Base-by-base conservation (phyloP, 176 grass and related monocot genomes). In the Saccharum officinarum region DNA sequence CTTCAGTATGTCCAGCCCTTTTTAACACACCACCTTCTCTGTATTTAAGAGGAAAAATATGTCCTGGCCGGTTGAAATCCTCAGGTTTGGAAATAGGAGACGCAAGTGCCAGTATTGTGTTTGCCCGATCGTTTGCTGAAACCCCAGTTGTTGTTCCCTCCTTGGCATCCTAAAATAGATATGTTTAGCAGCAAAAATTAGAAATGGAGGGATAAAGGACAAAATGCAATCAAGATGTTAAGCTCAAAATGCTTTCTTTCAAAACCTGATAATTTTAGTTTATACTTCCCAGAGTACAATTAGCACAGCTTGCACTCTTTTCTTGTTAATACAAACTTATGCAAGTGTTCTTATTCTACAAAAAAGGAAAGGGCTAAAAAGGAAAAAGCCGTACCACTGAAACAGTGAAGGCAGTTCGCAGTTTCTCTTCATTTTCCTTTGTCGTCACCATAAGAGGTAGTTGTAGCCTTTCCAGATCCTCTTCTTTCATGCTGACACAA, bases 401-500 rank as follows among this genome's bases (percentile, higher is more conserved):
- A 75, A 98, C 89, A 80, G 95, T 98, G 87, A 98, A 98, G 71
- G 95, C 89, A 49, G 92, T 95, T 36, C 76, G 67, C 23, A 98
- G 78, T 80, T 93, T 98, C 72, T 98, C 92, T 86, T 98, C 95
- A 86, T 98, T 98, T 90, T 98, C 92, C 86, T 95, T 98, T 45
- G 88, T 62, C 3, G 89, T 85, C 62, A 98, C 95, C 95, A 95
- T 98, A 16, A 89, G 91, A 82, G 95, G 95, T 75, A 95, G 92
- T 37, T 95, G 66, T 74, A 98, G 79, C 39, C 92, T 95, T 83
- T 95, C 92, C 71, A 98, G 91, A 65, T 98, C 92, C 81, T 98
- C 92, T 84, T 85, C 91, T 90, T 98, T 93, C 95, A 98, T 98
- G 92, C 95, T 98, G 18, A 98, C 95, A 90, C 95, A 98, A 28